These are phyloP conservation scores for Kodamaea fukazawae DNA, from an alignment of 805 yeast species.

Conservation along the genomic window DNA sequence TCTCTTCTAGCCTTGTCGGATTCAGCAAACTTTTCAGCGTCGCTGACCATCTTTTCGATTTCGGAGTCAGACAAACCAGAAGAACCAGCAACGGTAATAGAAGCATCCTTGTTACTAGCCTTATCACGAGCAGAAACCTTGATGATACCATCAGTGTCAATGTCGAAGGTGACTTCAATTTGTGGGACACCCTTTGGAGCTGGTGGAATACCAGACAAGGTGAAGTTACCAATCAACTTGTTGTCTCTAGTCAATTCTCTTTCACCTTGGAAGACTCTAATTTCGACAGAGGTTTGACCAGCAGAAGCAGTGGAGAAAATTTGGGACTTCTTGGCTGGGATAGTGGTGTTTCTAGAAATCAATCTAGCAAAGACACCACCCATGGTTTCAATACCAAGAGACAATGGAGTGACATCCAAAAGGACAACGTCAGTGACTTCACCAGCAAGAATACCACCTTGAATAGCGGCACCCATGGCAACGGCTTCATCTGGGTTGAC, in stretches of 20 bases:
- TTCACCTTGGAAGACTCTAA: slow-evolving; percentile 99
- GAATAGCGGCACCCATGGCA: slow-evolving; percentile 96
- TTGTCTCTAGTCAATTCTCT: slow-evolving; percentile 97
- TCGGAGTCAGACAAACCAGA: slow-evolving; percentile 89
- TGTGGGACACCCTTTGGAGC: slow-evolving; percentile 95
- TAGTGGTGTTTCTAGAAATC: slow-evolving; percentile 91
- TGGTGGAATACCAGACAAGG: slow-evolving; percentile 91
- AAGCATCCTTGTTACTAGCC: slow-evolving; percentile 89
- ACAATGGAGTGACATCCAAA: slow-evolving; percentile 85
- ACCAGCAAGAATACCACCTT: slow-evolving; percentile 95
- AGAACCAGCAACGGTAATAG: slow-evolving; percentile 94
- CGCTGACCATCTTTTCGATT: slow-evolving; percentile 87
- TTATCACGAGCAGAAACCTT: slow-evolving; percentile 93
- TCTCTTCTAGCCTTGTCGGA: slow-evolving; percentile 84
- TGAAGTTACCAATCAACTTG: slow-evolving; percentile 96
- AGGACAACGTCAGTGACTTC: slow-evolving; percentile 89
- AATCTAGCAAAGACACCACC: slow-evolving; percentile 96
- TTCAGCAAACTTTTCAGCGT: slow-evolving; percentile 85
- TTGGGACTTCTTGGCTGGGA: slow-evolving; percentile 95
- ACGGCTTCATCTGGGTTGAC: slow-evolving; percentile 96
- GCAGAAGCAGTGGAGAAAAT: slow-evolving; percentile 51
- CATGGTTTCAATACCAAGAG: slow-evolving; percentile 94
- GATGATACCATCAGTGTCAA: slow-evolving; percentile 96
- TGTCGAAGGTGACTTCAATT: slow-evolving; percentile 92
- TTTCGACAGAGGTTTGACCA: slow-evolving; percentile 42